Percentiles rank a stretch among this genome's conserved stretches.
phyloP scores from a whole-genome alignment of 495 filamentous ascomycete species.

The Hyaloscypha finlandica region DNA sequence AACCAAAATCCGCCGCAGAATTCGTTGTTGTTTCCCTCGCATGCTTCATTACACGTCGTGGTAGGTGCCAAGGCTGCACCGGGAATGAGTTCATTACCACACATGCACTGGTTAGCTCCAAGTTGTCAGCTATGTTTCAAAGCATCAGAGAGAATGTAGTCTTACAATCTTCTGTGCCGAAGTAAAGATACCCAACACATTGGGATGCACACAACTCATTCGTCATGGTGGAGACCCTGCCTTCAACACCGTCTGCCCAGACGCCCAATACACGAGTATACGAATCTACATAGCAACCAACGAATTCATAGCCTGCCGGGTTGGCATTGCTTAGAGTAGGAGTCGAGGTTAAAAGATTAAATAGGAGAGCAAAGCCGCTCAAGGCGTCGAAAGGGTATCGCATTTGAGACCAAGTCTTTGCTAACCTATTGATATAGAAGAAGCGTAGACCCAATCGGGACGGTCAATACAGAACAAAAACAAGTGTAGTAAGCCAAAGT shows the following conservation, averaged over 20 bases:
- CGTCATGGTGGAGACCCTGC: background rate
- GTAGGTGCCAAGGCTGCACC: background rate
- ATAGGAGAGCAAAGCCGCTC: slow-evolving; percentile 1
- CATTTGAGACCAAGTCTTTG: slow-evolving; percentile 1
- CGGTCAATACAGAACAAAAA: background rate
- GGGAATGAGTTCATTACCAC: background rate
- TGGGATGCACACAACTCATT: background rate
- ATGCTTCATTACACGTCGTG: background rate
- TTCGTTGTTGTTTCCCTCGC: background rate
- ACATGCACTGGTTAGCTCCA: background rate
- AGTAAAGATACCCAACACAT: slow-evolving; percentile 1
- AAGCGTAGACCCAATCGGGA: background rate
- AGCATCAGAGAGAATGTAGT: slow-evolving; percentile 1
- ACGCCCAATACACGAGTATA: background rate
- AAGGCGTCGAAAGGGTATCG: background rate
- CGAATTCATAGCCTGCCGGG: slow-evolving; percentile 1
- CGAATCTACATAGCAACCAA: slow-evolving; percentile 1
- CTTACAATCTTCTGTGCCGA: slow-evolving; percentile 1
- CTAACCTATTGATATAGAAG: background rate
- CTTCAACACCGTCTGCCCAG: background rate
- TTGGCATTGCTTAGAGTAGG: background rate
- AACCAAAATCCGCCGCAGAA: background rate
- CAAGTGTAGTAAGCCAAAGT: background rate
- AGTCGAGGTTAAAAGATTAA: slow-evolving; percentile 1
- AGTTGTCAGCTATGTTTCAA: background rate